Base-by-base conservation (phyloP, 2,329 filamentous ascomycete species). In the Verticillium klebahnii region DNA sequence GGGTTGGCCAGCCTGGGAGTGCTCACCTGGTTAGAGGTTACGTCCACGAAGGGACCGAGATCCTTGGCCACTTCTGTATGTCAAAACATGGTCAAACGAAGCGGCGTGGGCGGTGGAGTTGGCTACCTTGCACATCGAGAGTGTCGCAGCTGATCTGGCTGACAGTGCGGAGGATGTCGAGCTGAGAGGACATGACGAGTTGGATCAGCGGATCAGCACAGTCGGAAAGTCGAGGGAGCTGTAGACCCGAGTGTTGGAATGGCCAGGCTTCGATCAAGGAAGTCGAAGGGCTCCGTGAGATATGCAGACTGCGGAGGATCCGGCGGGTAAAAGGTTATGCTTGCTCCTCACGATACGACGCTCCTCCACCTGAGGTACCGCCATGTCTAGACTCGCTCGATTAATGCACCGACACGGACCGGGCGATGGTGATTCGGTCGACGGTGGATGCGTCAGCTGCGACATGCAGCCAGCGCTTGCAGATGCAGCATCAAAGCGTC, bases 91-190 rank as follows among this genome's bases (percentile, higher is more conserved):
- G 1, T 15, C 15, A 14, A 23, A 37, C 29, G 39, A 29, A 7
- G 2, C 34, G 17, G 29, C 7, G 31, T 23, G 37, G 37, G 3
- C 7, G 19, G n/a, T 1, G 39, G 8, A 6, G 7, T 31, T 29
- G 14, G 14, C 34, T 68, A 75, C 73, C 72, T 67, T 71, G 62
- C 14, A 64, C 61, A 32, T 76, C 73, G 15, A 76, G 70, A n/a
- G 73, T 75, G 61, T 76, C 74, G 56, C 74, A 75, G 64, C 74
- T 73, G 34, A 76, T 68, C 32, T 67, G 63, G 57, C 68, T 74
- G 12, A 50, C 52, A 2, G 45, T 31, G 15, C 56, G 58, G 31
- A 65, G 58, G 39, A 63, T 68, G 57, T 56, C 54, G 14, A 56
- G 54, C 54, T 32, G 54, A 56, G 54, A 32, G 23, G 31, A 6